Evolutionary conservation across 805 yeast genomes (phyloP).

Genomic region (Phaffomyces thermotolerans): DNA sequence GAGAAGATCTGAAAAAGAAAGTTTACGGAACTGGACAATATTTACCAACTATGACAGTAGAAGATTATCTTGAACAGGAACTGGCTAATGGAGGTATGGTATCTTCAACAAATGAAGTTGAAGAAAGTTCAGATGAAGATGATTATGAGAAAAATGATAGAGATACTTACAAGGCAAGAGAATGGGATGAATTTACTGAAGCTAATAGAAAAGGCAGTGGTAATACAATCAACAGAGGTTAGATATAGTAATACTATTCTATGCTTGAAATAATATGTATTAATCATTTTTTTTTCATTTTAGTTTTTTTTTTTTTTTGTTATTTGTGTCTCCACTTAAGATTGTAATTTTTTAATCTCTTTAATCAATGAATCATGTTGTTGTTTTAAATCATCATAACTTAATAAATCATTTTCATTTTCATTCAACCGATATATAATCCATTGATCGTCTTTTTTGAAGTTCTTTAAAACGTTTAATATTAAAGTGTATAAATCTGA

Average conservation of each 20-base stretch:
- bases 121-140: conserved; percentile 43
- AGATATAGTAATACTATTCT: not conserved
- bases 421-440: conserved; percentile 23
- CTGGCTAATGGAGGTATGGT: conserved; percentile 77
- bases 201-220: conserved; percentile 85
- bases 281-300: too few species aligned
- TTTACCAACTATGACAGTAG: conserved; percentile 91
- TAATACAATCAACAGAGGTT: conserved; percentile 69
- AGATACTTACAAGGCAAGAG: conserved; percentile 68
- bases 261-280: too few species aligned
- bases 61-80: conserved; percentile 84
- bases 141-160: conserved; percentile 50
- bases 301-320: too few species aligned
- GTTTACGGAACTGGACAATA: conserved; percentile 91
- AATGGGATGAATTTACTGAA: conserved; percentile 94
- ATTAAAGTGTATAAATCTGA: conserved; percentile 32
- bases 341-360: conserved; percentile 2
- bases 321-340: not conserved
- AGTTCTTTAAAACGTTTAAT: conserved; percentile 32
- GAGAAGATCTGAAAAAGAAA: conserved; percentile 49
- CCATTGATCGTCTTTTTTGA: conserved; percentile 36
- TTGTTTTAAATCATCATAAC: conserved; percentile 6
- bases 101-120: conserved; percentile 26
- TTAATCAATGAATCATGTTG: conserved; percentile 1
- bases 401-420: conserved; percentile 17